Evolutionary conservation across 108 stramenopile species (phyloP).

Genomic region (Fistulifera pelliculosa): DNA sequence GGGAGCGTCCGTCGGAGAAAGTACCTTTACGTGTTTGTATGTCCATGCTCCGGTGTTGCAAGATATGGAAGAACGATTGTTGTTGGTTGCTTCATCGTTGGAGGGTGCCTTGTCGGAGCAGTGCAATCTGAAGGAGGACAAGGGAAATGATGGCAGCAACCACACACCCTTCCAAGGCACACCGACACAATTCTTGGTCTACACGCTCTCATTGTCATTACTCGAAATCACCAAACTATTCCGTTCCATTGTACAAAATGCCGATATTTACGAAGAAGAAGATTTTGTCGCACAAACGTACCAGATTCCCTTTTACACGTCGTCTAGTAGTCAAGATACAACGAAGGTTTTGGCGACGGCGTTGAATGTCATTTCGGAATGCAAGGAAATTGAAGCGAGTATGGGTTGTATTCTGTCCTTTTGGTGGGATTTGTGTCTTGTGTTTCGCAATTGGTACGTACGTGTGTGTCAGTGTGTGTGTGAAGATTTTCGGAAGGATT

Average conservation of each 20-base stretch:
- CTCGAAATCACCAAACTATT: conserved; percentile 61
- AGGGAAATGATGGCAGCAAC: conserved; percentile 13
- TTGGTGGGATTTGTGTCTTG: too few relatives aligned
- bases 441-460: too few relatives aligned
- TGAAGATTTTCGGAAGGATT: too few relatives aligned
- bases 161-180: conserved; percentile 14
- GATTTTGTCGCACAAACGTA: conserved; percentile 62
- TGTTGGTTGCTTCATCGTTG: too few relatives aligned
- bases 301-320: conserved; percentile 10
- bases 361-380: neutral
- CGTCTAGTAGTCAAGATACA: neutral
- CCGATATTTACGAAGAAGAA: conserved; percentile 94
- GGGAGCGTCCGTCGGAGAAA: conserved; percentile 81
- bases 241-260: conserved; percentile 58
- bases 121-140: conserved; percentile 1
- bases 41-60: conserved; percentile 56
- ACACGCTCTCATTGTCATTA: conserved; percentile 42
- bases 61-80: conserved; percentile 47
- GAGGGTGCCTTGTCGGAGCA: too few relatives aligned
- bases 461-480: too few relatives aligned
- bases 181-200: conserved; percentile 37
- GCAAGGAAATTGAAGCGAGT: neutral
- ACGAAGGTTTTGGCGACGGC: neutral
- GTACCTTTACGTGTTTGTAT: conserved; percentile 77
- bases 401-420: too few relatives aligned